Evolutionary conservation across 192 early-diverging fungal species (phyloP), one percentile per base, ranked within the genome.

Genomic region (Backusella tuberculispora): DNA sequence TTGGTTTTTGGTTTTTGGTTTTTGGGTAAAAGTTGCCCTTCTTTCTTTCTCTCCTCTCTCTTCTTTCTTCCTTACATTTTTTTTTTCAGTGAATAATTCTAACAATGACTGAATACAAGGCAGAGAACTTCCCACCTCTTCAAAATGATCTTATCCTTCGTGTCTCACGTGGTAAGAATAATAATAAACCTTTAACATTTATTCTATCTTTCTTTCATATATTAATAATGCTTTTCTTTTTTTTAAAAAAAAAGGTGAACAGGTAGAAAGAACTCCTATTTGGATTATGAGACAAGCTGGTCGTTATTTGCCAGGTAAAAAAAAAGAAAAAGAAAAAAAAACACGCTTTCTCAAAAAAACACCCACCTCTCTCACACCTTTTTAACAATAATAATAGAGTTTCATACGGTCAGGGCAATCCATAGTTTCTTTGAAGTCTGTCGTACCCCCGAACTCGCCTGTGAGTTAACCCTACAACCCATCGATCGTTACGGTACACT

Each of bases 281-380:
- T 99, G 98, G 98, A 94, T 97, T 81, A 98, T 98, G 97, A 88
- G 98, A 53, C 98, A 99, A 83, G 98, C 98, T 9, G 98, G 98
- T 13, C 89, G 98, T 17, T 98, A 98, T 74, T 85, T 99, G 80
- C 96, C 98, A 66, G 93, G 93, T 94, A 87, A 76, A 77, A 4
- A 29, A 10, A 69, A 42, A 65, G 15, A 21, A 6, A 8, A 14
- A 34, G 29, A 34, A 34, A 34, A 34, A 34, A 34, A 34, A 34
- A 34, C 29, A 43, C 34, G 24, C 4, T 72, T 9, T 15, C 26
- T 48, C 40, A 34, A 13, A 37, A 9, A 2, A 21, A 34, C 2
- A 10, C 48, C 24, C 9, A 2, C 13, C 19, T 41, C 8, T 63
- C 43, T 13, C 41, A 5, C 41, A 34, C 29, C 29, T 45, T 70